Conservation (phyloP, 768 basidiomycete species). For the Calocybe cyanea region DNA sequence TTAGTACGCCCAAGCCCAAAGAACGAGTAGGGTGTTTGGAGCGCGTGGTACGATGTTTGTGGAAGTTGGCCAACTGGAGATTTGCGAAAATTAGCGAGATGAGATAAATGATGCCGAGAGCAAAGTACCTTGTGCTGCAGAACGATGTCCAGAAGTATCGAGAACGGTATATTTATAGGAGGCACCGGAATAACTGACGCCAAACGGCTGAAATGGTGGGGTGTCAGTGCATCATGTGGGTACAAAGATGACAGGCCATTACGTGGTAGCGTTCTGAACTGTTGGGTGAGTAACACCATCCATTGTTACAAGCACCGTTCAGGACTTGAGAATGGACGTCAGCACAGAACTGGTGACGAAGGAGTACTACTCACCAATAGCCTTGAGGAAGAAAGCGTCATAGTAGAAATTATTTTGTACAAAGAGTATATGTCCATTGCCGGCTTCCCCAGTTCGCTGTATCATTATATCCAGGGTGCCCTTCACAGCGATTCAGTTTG, state of each 20-base stretch:
- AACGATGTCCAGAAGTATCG: conserved; percentile 82
- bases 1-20: conserved; percentile 97
- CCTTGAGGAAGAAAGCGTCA: conserved; percentile 98
- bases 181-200: conserved; percentile 91
- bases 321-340: conserved; percentile 50
- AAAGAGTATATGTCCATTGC: conserved; percentile 63
- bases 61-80: conserved; percentile 82
- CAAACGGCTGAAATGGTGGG: conserved; percentile 66
- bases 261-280: conserved; percentile 71
- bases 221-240: conserved; percentile 3
- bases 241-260: conserved; percentile 22
- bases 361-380: conserved; percentile 61
- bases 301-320: conserved; percentile 89
- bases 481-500: conserved; percentile 34
- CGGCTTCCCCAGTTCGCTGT: conserved; percentile 71
- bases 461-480: conserved; percentile 90
- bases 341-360: background rate
- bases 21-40: conserved; percentile 91
- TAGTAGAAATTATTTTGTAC: conserved; percentile 98
- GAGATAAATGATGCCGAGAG: background rate
- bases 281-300: conserved; percentile 65
- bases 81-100: conserved; percentile 3
- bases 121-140: conserved; percentile 78
- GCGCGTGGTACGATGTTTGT: conserved; percentile 87
- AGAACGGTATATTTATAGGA: conserved; percentile 97